Evolutionary conservation across 139 green algal species (phyloP).

Genomic region (Volvox africanus): DNA sequence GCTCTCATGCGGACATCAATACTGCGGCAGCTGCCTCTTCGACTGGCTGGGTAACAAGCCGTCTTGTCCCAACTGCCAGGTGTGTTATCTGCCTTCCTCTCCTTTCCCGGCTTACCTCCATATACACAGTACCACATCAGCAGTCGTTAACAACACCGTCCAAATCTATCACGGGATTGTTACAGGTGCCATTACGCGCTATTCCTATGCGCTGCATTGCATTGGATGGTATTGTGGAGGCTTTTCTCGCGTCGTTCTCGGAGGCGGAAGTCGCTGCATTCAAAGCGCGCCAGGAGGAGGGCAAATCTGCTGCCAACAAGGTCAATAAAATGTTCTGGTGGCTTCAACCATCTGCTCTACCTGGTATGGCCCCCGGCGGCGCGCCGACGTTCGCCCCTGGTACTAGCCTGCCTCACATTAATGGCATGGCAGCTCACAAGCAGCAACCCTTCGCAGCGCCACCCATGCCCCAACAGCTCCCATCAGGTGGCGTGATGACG

Average conservation of each 20-base stretch:
- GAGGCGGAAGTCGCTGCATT: conserved; percentile 41
- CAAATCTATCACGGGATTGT: background rate
- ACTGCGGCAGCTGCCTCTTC: conserved; percentile 63
- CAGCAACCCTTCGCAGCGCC: background rate
- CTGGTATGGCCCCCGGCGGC: background rate
- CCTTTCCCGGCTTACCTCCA: no score
- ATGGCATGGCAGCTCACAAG: background rate
- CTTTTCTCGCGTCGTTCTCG: conserved; percentile 1
- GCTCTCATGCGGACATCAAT: conserved; percentile 60
- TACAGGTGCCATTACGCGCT: conserved; percentile 56
- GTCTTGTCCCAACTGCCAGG: conserved; percentile 59
- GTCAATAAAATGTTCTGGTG: conserved; percentile 64
- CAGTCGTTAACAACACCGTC: background rate
- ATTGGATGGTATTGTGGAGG: conserved; percentile 52
- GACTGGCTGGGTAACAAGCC: conserved; percentile 50
- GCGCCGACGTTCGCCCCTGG: background rate
- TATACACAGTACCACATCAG: no score
- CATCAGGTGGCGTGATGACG: conserved; percentile 11
- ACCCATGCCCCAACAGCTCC: background rate
- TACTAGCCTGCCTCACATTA: background rate
- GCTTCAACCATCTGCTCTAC: conserved; percentile 45
- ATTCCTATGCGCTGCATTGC: conserved; percentile 61
- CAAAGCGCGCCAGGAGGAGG: conserved; percentile 50
- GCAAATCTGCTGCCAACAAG: conserved; percentile 57
- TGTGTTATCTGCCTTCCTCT: background rate